phyloP scores from a whole-genome alignment of 2,329 filamentous ascomycete genomes.

The Scleromitrula shiraiana region DNA sequence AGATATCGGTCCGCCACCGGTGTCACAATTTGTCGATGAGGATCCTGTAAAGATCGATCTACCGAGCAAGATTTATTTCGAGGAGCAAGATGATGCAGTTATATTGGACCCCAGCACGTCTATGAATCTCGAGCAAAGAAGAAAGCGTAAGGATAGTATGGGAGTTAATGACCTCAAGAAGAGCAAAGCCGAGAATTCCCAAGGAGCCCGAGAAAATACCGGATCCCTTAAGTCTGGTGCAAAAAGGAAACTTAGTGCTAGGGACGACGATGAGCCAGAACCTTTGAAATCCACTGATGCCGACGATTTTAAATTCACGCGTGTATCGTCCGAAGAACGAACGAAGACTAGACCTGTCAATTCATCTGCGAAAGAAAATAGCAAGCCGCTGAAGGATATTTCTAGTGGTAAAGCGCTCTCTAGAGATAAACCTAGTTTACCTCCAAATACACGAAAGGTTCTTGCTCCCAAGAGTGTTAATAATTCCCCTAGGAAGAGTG shows the following conservation, averaged over 20 bases:
- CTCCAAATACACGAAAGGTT: conserved; percentile 21
- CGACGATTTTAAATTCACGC: conserved; percentile 23
- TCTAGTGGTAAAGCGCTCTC: conserved; percentile 15
- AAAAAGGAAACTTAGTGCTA: conserved; percentile 50
- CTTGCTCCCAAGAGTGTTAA: conserved; percentile 45
- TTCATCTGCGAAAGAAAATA: conserved; percentile 5
- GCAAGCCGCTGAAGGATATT: conserved; percentile 12
- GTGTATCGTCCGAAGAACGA: conserved; percentile 26
- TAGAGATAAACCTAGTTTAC: conserved; percentile 17
- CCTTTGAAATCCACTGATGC: conserved; percentile 28
- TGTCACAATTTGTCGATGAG: conserved; percentile 50
- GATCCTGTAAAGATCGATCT: conserved; percentile 47
- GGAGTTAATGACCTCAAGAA: conserved; percentile 14
- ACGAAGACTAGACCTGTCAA: conserved; percentile 9
- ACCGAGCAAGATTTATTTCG: conserved; percentile 26
- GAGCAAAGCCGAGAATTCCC: conserved; percentile 8
- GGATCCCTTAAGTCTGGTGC: conserved; percentile 39
- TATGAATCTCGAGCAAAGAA: conserved; percentile 29
- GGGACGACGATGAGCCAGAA: conserved; percentile 43
- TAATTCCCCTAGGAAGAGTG: conserved; percentile 47
- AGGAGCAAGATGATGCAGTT: conserved; percentile 15
- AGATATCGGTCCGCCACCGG: conserved; percentile 57
- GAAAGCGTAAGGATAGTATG: conserved; percentile 28
- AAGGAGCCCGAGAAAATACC: conserved; percentile 14
- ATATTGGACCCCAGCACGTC: conserved; percentile 23